Percentiles rank a stretch among this genome's conserved stretches.
Evolutionary conservation across 2,329 filamentous ascomycete genomes (phyloP).

Genomic region (Boeremia exigua): DNA sequence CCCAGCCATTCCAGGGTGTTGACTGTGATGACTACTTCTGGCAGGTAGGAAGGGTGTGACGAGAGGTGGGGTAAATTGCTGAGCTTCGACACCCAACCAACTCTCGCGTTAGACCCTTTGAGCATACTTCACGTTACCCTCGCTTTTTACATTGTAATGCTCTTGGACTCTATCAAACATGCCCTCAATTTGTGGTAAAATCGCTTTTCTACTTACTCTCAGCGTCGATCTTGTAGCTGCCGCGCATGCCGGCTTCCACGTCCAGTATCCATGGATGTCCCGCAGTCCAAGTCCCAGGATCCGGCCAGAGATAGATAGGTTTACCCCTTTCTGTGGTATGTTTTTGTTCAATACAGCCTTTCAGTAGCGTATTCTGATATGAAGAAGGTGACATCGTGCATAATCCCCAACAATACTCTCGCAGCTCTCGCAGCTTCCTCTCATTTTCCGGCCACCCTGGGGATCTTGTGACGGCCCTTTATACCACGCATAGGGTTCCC

Average conservation of each 20-base stretch:
- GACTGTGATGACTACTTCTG: too few species aligned
- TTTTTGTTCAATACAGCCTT: neutral
- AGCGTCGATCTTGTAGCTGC: slow-evolving; percentile 5
- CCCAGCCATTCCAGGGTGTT: too few species aligned
- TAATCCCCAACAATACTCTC: slow-evolving; percentile 12
- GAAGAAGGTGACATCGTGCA: slow-evolving; percentile 10
- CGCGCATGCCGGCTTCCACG: slow-evolving; percentile 16
- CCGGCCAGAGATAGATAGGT: slow-evolving; percentile 11
- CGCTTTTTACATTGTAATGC: too few species aligned
- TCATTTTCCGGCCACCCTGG: slow-evolving; percentile 16
- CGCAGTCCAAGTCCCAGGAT: slow-evolving; percentile 8
- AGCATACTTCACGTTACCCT: too few species aligned
- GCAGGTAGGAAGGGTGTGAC: too few species aligned
- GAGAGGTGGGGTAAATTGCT: too few species aligned
- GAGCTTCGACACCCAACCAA: too few species aligned
- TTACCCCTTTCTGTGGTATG: slow-evolving; percentile 14
- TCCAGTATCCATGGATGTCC: slow-evolving; percentile 14
- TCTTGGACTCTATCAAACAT: neutral
- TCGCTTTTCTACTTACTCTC: slow-evolving; percentile 1
- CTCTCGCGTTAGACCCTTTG: too few species aligned
- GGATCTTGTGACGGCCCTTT: slow-evolving; percentile 12
- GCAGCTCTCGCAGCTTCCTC: slow-evolving; percentile 10
- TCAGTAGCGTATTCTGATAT: neutral
- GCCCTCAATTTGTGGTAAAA: neutral
- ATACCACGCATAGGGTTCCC: slow-evolving; percentile 10